Base-by-base conservation (phyloP, 208 protist genomes). In the Leishmania mexicana region DNA sequence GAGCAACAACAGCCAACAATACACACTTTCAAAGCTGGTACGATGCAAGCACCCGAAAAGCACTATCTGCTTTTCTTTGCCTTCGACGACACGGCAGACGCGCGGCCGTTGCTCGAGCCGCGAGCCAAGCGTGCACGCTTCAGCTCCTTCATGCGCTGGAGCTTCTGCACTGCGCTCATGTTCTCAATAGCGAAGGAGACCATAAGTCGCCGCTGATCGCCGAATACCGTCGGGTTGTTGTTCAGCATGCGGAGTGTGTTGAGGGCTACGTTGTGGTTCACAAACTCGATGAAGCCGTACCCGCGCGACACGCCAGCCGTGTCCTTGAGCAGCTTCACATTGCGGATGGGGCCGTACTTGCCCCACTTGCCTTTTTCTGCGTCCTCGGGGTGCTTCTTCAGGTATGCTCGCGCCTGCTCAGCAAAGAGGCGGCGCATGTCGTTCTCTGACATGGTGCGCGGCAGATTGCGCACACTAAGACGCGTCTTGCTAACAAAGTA, bases 171-270 rank as follows among this genome's bases (percentile, higher is more conserved):
- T 28, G 94, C 94, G 71, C 90, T 93, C 57, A 90, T 95, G 81
- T 97, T 94, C 83, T 99, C 97, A 78, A 99, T 90, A 24, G 96
- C 94, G 68, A 99, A 99, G 64, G 96, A 96, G 4, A 98, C 96
- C 81, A 98, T 95, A 60, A 97, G 87, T 13, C 97, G 93, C 17
- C 90, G 88, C 77, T 95, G 86, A 47, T 96, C 89, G 45, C 92
- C 93, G 57, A 97, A 97, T 21, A 98, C 35, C 24, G 89, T 98
- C 3, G 97, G 97, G 83, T 99, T 99, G 86, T 99, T 99, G 86
- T 99, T 99, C 17, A 98, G 75, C 75, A 85, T 88, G 21, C 95
- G 90, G 72, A 99, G 82, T 38, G 85, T 83, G 81, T 90, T 79
- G n/a, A 99, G 87, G n/a, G 97, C 96, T 19, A 96, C 87, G 80